phyloP scores from a whole-genome alignment of 108 stramenopile genomes.

The Poteriospumella lacustris region DNA sequence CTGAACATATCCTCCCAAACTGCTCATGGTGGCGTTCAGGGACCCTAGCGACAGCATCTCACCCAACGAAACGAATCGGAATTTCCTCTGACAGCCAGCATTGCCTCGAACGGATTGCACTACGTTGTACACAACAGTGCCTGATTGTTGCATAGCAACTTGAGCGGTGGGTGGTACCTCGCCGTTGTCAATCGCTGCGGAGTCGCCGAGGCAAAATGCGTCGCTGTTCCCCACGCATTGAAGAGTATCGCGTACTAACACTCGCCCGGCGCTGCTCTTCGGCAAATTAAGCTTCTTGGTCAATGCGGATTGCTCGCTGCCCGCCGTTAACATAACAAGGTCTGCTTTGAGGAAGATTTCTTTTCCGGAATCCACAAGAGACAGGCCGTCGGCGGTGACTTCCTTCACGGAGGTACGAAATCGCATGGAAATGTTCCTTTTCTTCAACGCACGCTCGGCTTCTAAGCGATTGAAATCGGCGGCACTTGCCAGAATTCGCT shows the following conservation, averaged over 20 bases:
- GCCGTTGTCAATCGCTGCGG: constrained; percentile 33
- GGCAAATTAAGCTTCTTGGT: neutral
- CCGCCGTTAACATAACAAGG: neutral
- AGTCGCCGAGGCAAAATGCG: constrained; percentile 3
- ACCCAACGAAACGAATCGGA: constrained; percentile 63
- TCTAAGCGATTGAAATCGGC: neutral
- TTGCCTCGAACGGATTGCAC: neutral
- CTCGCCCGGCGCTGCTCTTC: neutral
- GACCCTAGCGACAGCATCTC: constrained; percentile 62
- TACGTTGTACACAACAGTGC: constrained; percentile 39
- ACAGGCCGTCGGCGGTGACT: neutral
- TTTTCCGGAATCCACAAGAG: neutral
- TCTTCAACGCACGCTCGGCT: too few relatives aligned
- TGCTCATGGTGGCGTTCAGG: constrained; percentile 30
- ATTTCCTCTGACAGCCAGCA: constrained; percentile 12
- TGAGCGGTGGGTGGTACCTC: neutral
- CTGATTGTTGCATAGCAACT: constrained; percentile 48
- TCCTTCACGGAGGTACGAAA: neutral
- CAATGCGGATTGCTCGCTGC: neutral
- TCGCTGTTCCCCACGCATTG: neutral
- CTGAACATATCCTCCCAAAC: constrained; percentile 61
- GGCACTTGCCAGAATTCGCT: neutral
- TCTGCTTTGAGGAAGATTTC: neutral
- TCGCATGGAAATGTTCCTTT: neutral
- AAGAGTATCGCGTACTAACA: neutral